Base-by-base conservation (phyloP, 2,329 filamentous ascomycete genomes). In the Sarocladium brachiariae region DNA sequence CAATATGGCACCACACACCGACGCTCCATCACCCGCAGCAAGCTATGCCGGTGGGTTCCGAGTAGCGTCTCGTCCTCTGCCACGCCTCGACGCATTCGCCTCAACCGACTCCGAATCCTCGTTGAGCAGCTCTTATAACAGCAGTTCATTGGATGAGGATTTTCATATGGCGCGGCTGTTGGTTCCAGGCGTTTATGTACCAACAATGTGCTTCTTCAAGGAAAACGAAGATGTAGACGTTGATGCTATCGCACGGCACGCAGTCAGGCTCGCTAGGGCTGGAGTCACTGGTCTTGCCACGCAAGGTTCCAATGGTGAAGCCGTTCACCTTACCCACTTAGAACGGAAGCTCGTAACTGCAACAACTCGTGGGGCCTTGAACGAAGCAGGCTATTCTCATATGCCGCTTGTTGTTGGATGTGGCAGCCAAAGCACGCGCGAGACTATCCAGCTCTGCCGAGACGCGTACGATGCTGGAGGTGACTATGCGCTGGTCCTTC, bases 221-320 rank as follows among this genome's bases (percentile, higher is more conserved):
- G 58, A 64, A 2, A 66, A 69, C 37, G 64, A 66, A 2, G 53
- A 54, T 24, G 46, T 69, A 18, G 62, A 69, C 48, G 56, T 56
- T 6, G 52, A 57, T 7, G 59, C 62, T 2, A 61, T 67, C 45
- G 61, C 65, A 49, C 57, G 58, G 24, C 67, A 70, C 38, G 54
- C 68, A 41, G 59, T 66, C 45, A 61, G 65, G 33, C 59, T 69
- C 8, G 86, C 86, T 45, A 75, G 83, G 59, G 79, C 86, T 31
- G 86, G 87, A 53, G 81, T 91, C 48, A 78, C 83, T 21, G 87
- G 87, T 11, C 76, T 93, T 47, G 85, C 87, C 46, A 88, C 86
- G 9, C 87, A 91, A 64, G 88, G 88, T 41, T 89, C 84, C 61
- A 93, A 92, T 61, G 88, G 88, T 59, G 88, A 93, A 71, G 87